Base-by-base conservation (phyloP, 192 early-diverging fungal species). In the Coemansia sp. region DNA sequence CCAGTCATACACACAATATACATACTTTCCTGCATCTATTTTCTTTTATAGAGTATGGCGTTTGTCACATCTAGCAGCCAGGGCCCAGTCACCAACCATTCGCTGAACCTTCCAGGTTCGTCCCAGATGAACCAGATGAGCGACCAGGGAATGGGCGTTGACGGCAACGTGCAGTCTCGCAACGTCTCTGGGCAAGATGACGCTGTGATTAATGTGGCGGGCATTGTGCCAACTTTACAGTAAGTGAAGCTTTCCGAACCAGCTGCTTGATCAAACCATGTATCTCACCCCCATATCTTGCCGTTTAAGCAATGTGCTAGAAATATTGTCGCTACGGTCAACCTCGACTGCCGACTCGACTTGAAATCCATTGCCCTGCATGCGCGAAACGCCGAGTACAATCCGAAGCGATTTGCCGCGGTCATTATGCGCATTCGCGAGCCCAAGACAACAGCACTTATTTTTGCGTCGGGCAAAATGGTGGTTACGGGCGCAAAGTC, bases 401-500 rank as follows among this genome's bases (percentile, higher is more conserved):
- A 99, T 79, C 97, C 97, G 73, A 99, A 99, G 97, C 97, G 97
- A 72, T 99, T 99, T 72, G 97, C 97, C 61, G 97, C 97, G 56
- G 97, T 99, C 34, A 99, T 99, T 72, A 99, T 99, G 97, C 90
- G 97, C 70, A 99, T 99, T 71, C 90, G 97, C 83, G 96, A 97
- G 53, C 97, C 97, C 53, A 98, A 99, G 82, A 99, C 97, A 5
- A 99, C 97, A 0, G 97, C 97, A 10, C 82, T 99, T 56, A 99
- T 99, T 70, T 99, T 99, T 83, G 94, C 95, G 10, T 98, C 96
- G 18, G 97, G 97, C 47, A 99, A 99, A 81, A 99, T 99, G 97
- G 97, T 98, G 23, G 93, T 98, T 1, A 97, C 94, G 0, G 95
- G 94, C 56, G 95, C 95, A 54, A 97, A 99, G 74, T 94, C 92